phyloP scores from a whole-genome alignment of 75 land plant genomes.

The Selaginella tamariscina region DNA sequence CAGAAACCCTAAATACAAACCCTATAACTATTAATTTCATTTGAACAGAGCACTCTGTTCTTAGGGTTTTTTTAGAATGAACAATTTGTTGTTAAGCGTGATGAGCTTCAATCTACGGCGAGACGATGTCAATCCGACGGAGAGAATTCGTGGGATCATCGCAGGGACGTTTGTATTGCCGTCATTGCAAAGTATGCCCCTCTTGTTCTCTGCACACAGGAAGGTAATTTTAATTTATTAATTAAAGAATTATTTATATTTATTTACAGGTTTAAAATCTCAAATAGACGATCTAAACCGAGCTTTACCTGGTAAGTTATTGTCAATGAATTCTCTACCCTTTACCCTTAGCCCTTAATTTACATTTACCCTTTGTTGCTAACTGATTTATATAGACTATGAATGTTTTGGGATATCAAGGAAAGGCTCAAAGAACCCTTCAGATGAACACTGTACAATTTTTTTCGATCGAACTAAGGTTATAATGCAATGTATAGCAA shows the following conservation, averaged over 20 bases:
- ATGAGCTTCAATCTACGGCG: constrained; percentile 73
- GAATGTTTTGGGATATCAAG: constrained; percentile 83
- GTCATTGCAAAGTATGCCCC: constrained; percentile 69
- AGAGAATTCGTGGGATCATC: constrained; percentile 53
- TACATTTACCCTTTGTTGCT: neutral
- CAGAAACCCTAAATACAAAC: neutral
- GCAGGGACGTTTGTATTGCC: constrained; percentile 58
- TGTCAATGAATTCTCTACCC: neutral
- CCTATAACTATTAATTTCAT: too few species aligned
- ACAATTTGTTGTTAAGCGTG: constrained; percentile 54
- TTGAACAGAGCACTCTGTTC: too few species aligned
- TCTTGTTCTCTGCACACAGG: constrained; percentile 68
- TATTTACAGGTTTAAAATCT: constrained; percentile 45
- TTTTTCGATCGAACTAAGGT: constrained; percentile 83
- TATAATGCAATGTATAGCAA: too few species aligned
- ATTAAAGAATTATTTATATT: too few species aligned
- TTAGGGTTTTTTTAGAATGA: too few species aligned
- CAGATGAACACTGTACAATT: constrained; percentile 71
- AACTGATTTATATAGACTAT: constrained; percentile 32
- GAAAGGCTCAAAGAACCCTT: constrained; percentile 57
- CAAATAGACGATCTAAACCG: constrained; percentile 72
- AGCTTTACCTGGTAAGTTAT: constrained; percentile 50
- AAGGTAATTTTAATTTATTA: too few species aligned
- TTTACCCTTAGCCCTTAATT: neutral
- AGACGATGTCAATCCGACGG: constrained; percentile 36